Base-by-base conservation (phyloP, 2,329 filamentous ascomycete genomes). In the Cladosporium sphaerospermum region DNA sequence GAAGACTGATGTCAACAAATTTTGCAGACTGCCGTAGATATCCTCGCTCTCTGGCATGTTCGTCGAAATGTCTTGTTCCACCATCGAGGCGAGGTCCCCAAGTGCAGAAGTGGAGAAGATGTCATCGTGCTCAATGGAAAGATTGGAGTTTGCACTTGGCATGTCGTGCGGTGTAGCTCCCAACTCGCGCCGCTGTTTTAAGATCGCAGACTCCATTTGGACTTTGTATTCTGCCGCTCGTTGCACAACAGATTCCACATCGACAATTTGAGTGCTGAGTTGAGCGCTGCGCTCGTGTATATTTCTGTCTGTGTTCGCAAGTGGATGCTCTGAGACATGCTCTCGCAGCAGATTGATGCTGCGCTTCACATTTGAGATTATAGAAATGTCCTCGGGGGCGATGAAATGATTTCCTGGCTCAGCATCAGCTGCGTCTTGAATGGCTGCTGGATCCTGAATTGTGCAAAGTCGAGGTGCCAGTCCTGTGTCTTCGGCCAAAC, bases 331-430 rank as follows among this genome's bases (percentile, higher is more conserved):
- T 4, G 87, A 79, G 64, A 93, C 86, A 59, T 86, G 82, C 18
- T 75, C 73, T 60, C 83, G 80, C 45, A 95, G 75, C 51, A 93
- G 83, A 7, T 86, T 81, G 45, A 95, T 70, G 64, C 86, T 92
- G 61, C 80, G 81, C 3, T 88, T 89, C 3, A 51, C 48, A 16
- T 33, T 39, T 10, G 40, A 28, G 9, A 51, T 14, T 7, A 14
- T 43, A 13, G 39, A 77, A 3, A 82, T 84, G 59, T 91, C 79
- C 54, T 93, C 88, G 4, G 74, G 67, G 0, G 84, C 79, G 42
- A 95, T 76, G 59, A 93, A 93, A 2, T 77, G 74, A 0, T 88
- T 88, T 3, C 23, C 23, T 7, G 23, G 23, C 71, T 37, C 37
- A 9, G 28, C 13, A 4, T 13, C 43, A n/a, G 28, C 16, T 18